A percentile compares a stretch with the other conserved stretches of the same genome.
phyloP scores from a whole-genome alignment of 2,329 filamentous ascomycete species.

The Exophiala xenobiotica region DNA sequence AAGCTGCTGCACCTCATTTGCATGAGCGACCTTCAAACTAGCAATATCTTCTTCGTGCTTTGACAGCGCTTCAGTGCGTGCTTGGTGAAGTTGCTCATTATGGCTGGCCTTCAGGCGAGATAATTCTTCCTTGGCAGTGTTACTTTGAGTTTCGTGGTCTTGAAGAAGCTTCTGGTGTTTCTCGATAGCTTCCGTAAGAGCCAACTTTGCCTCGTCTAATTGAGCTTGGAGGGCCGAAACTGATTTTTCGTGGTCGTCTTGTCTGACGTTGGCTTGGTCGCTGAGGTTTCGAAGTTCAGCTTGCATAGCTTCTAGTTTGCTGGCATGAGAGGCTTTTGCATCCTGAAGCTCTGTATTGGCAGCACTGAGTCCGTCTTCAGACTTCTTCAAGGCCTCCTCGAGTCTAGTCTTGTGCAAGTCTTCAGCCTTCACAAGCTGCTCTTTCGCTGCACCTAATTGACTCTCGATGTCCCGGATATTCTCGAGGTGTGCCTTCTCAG shows the following conservation, averaged over 20 bases:
- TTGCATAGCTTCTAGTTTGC: constrained; percentile 16
- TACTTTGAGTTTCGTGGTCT: constrained; percentile 3
- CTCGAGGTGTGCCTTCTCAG: constrained; percentile 17
- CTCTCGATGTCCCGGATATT: constrained; percentile 21
- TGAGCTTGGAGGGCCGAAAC: constrained; percentile 14
- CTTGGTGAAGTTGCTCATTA: constrained; percentile 11
- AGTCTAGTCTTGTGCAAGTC: constrained; percentile 34
- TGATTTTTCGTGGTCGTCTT: constrained; percentile 5
- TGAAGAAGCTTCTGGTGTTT: constrained; percentile 13
- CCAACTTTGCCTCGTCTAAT: constrained; percentile 12
- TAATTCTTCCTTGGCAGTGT: constrained; percentile 14
- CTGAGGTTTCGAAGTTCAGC: constrained; percentile 16
- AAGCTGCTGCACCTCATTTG: constrained; percentile 13
- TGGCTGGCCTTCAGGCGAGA: constrained; percentile 17
- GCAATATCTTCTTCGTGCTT: constrained; percentile 14
- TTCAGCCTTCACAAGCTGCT: constrained; percentile 36
- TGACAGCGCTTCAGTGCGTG: constrained; percentile 7
- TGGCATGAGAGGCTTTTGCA: constrained; percentile 9
- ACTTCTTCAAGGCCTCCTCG: constrained; percentile 34
- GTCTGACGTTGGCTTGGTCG: constrained; percentile 1
- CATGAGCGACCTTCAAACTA: constrained; percentile 7
- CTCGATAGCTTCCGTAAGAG: constrained; percentile 5
- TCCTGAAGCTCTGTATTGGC: constrained; percentile 34
- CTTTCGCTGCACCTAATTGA: constrained; percentile 38
- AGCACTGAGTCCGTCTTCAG: constrained; percentile 35